Evolutionary conservation across 257 asterid genomes (phyloP), one percentile per base, ranked within the genome.

Genomic region (Plantago major): DNA sequence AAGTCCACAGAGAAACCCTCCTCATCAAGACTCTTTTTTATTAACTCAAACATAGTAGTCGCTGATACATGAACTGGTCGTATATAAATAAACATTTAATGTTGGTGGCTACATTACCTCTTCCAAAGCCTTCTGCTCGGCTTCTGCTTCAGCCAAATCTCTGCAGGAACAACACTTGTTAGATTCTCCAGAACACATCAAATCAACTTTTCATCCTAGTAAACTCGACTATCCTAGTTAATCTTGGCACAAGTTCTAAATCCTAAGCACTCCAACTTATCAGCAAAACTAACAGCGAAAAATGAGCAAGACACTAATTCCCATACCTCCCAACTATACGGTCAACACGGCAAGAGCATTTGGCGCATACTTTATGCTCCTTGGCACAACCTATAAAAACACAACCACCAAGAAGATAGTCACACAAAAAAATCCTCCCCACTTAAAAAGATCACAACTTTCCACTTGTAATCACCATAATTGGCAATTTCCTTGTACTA

Each of bases 31-130:
- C 2, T 2, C 26, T 22, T 22, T 22, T 38, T 13, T 6, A 46
- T 55, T 33, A 40, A 57, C 44, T n/a, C 54, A 16, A 61, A 59
- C 63, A 15, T 10, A 42, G 19, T 16, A 42, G 55, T 58, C 9
- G 40, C 56, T 9, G 26, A n/a, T 60, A 30, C 17, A 4, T 33
- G 6, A 33, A 62, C 54, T 42, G 6, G 50, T 3, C 16, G 42
- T 55, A 65, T 18, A n/a, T 14, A 19, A 40, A 16, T 3, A 59
- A 22, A 28, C 37, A 26, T 52, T 12, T 1, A 17, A 40, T 28
- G n/a, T n/a, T n/a, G 26, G 46, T 44, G 15, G 57, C 58, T 64
- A 37, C 72, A 43, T 53, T 28, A 92, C 99, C 95, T 89, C 63
- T 42, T 58, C 63, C 28, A 58, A 42, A 5, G 46, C 3, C 48